Evolutionary conservation across 1,139 yeast species (phyloP).

Genomic region (Suhomyces terraborum): DNA sequence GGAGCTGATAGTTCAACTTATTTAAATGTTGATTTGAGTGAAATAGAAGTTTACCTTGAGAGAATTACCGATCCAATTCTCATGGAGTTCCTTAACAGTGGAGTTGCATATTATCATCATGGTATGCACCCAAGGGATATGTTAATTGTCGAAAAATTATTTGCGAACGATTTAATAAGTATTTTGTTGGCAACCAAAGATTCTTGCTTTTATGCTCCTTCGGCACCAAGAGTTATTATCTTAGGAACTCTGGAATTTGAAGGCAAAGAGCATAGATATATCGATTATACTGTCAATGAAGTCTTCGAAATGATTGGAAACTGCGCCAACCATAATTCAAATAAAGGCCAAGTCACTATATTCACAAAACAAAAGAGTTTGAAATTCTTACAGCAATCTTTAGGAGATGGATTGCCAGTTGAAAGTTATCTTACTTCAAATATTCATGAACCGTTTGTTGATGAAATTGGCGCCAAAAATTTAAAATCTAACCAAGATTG

Average conservation of each 20-base stretch:
- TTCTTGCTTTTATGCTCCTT: slow-evolving; percentile 52
- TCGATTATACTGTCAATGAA: slow-evolving; percentile 68
- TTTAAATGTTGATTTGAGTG: slow-evolving; percentile 32
- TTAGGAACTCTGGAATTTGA: slow-evolving; percentile 75
- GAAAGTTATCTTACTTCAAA: slow-evolving; percentile 70
- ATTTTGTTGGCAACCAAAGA: slow-evolving; percentile 63
- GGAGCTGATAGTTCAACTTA: slow-evolving; percentile 30
- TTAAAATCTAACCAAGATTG: slow-evolving; percentile 78
- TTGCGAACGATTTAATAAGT: slow-evolving; percentile 49
- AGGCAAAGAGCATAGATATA: slow-evolving; percentile 68
- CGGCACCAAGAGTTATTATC: slow-evolving; percentile 57
- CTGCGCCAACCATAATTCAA: slow-evolving; percentile 34
- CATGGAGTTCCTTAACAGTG: slow-evolving; percentile 48
- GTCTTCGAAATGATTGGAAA: slow-evolving; percentile 76
- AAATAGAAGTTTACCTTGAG: slow-evolving; percentile 44
- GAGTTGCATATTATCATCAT: slow-evolving; percentile 69
- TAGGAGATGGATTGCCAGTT: slow-evolving; percentile 75
- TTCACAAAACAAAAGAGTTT: slow-evolving; percentile 58
- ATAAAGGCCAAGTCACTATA: slow-evolving; percentile 46
- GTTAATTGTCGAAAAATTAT: slow-evolving; percentile 55
- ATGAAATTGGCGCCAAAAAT: slow-evolving; percentile 69
- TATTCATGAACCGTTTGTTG: slow-evolving; percentile 66
- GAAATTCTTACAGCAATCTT: slow-evolving; percentile 68
- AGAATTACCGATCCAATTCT: slow-evolving; percentile 52
- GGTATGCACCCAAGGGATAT: slow-evolving; percentile 61